phyloP scores from a whole-genome alignment of 192 early-diverging fungal genomes.

The Coemansia sp. region DNA sequence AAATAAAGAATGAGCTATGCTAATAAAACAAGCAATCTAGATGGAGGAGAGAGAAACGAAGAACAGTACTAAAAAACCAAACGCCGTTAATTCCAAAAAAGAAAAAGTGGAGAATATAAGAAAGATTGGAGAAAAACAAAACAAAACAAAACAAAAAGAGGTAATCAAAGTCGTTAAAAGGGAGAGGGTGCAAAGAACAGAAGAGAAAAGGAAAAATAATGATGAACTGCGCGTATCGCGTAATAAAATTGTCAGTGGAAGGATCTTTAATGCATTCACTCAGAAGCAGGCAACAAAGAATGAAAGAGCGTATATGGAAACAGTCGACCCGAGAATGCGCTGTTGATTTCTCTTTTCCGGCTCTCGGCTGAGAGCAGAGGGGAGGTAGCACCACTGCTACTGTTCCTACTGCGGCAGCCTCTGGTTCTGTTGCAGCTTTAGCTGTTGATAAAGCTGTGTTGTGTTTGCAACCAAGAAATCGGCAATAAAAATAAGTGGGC shows the following conservation, averaged over 20 bases:
- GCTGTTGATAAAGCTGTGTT: too few species aligned
- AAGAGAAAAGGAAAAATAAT: not conserved
- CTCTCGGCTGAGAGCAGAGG: not conserved
- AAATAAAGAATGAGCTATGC: not conserved
- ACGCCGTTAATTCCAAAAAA: not conserved
- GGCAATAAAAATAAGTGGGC: too few species aligned
- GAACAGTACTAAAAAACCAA: not conserved
- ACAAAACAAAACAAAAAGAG: not conserved
- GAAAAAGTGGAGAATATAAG: slow-evolving; percentile 4
- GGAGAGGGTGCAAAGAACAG: not conserved
- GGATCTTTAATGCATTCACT: not conserved
- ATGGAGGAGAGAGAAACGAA: too few species aligned
- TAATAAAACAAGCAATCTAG: not conserved
- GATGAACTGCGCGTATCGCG: not conserved
- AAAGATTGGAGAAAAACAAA: not conserved
- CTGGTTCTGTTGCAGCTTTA: too few species aligned
- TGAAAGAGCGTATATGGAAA: too few species aligned
- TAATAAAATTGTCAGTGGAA: not conserved
- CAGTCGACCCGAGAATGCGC: too few species aligned
- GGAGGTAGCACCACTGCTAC: too few species aligned
- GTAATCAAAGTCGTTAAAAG: slow-evolving; percentile 3
- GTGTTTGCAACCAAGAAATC: too few species aligned
- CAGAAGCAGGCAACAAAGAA: too few species aligned
- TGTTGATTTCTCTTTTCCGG: too few species aligned
- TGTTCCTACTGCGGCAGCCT: too few species aligned